Evolutionary conservation across 2,329 filamentous ascomycete species (phyloP).

Genomic region (Hypoxylon sp.): DNA sequence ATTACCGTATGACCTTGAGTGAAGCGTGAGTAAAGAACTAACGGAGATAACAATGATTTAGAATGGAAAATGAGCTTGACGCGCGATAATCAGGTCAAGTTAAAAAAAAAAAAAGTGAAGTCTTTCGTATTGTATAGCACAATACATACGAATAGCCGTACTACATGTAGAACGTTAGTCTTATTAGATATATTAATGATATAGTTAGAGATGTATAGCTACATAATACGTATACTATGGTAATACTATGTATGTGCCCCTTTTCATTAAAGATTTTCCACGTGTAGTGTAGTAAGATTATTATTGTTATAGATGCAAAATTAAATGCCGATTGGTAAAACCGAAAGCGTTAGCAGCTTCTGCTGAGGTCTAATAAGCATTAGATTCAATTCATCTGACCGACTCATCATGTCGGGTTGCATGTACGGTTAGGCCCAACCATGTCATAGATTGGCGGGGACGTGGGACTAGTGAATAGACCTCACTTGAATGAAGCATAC

Average conservation of each 20-base stretch:
- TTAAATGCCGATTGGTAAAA: constrained; percentile 34
- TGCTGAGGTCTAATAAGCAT: constrained; percentile 42
- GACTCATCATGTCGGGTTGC: constrained; percentile 41
- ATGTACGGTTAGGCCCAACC: constrained; percentile 23
- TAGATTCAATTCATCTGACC: constrained; percentile 43
- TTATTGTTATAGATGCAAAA: constrained; percentile 8
- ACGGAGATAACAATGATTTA: neutral
- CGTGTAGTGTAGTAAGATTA: constrained; percentile 32
- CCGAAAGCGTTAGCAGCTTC: constrained; percentile 32
- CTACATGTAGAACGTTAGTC: neutral
- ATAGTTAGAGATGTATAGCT: neutral
- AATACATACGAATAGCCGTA: neutral
- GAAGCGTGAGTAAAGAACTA: neutral
- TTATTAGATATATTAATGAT: neutral
- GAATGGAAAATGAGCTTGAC: neutral
- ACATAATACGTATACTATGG: constrained; percentile 5
- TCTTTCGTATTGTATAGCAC: neutral
- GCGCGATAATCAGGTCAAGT: neutral
- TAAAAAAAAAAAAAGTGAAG: neutral
- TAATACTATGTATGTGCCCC: constrained; percentile 23
- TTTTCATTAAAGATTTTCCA: constrained; percentile 21
- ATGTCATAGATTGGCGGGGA: constrained; percentile 24
- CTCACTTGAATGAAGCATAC: constrained; percentile 2
- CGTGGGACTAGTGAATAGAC: neutral
- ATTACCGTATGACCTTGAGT: neutral